Evolutionary conservation across 257 asterid genomes (phyloP), one percentile per base, ranked within the genome.

Genomic region (Scutellaria baicalensis): DNA sequence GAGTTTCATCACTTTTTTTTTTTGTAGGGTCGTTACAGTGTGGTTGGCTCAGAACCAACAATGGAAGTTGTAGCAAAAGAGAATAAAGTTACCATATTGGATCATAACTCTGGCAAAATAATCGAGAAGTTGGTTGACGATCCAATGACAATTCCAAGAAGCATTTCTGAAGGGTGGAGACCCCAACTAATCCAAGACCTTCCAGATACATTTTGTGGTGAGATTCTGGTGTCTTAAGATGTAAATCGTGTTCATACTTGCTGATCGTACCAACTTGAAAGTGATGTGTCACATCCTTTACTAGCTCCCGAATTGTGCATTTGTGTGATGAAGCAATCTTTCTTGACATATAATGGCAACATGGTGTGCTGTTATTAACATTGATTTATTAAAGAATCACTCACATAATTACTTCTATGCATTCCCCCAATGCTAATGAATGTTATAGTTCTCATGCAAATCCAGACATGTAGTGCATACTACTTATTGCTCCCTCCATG

Each of bases 151-250:
- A 75, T 91, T 67, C 93, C 93, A 1, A 82, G 88, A 75, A 78
- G 72, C 71, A 79, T 93, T 57, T 86, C 96, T 0, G 91, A 89
- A 66, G 55, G 73, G 33, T 93, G 97, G 99, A 89, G 70, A 23
- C 96, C 97, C 11, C 87, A 82, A 50, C 79, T 82, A n/a, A 71
- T 81, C 6, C 74, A 80, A 66, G 91, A 78, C 76, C 95, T 91
- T 73, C 96, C 99, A 9, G 90, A 87, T 39, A 82, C 93, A 2
- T 93, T 93, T 75, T 93, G 93, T 52, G 99, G 99, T 91, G 78
- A 78, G 80, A 35, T 6, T 52, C 54, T 64, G 23, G 33, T 66
- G 23, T 42, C 68, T 38, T 33, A 31, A 39, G 17, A 47, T 21
- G 20, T 18, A 9, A 21, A 56, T 39, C 3, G 36, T 62, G 6